A percentile compares a stretch with the other conserved stretches of the same genome.
phyloP scores from a whole-genome alignment of 768 basidiomycete genomes.

The Tylopilus balloui region DNA sequence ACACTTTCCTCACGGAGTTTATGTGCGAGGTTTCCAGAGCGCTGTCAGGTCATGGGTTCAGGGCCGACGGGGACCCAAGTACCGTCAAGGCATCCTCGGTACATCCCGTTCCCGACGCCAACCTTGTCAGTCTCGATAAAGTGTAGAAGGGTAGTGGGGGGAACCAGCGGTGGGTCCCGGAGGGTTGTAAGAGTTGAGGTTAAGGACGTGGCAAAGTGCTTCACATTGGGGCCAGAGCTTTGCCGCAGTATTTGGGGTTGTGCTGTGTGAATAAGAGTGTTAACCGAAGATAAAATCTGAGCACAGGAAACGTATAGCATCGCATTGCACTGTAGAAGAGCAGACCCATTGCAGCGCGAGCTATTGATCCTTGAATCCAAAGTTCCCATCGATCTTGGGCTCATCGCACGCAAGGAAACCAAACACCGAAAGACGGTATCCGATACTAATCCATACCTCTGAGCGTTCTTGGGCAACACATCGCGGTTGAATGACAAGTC shows the following conservation, averaged over 20 bases:
- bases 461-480: constrained; percentile 56
- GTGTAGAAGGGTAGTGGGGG: constrained; percentile 48
- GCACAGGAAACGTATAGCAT: constrained; percentile 46
- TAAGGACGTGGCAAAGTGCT: constrained; percentile 52
- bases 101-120: constrained; percentile 54
- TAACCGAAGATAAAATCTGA: too few relatives aligned
- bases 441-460: constrained; percentile 72
- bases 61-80: constrained; percentile 52
- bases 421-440: constrained; percentile 69
- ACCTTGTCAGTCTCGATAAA: constrained; percentile 56
- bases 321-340: constrained; percentile 69
- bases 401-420: constrained; percentile 67
- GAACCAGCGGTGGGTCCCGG: constrained; percentile 43
- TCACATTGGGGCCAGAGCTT: constrained; percentile 60
- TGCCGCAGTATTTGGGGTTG: constrained; percentile 52
- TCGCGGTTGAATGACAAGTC: constrained; percentile 47
- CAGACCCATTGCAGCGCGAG: constrained; percentile 69
- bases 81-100: constrained; percentile 60
- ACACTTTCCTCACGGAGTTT: constrained; percentile 55
- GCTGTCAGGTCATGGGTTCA: constrained; percentile 67
- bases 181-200: constrained; percentile 54
- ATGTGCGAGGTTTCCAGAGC: constrained; percentile 52
- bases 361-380: constrained; percentile 84
- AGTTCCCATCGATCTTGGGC: constrained; percentile 62
- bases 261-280: constrained; percentile 28